Percentiles rank a stretch among this genome's conserved stretches.
Evolutionary conservation across 2,329 filamentous ascomycete genomes (phyloP).

Genomic region (Massarina eburnea): DNA sequence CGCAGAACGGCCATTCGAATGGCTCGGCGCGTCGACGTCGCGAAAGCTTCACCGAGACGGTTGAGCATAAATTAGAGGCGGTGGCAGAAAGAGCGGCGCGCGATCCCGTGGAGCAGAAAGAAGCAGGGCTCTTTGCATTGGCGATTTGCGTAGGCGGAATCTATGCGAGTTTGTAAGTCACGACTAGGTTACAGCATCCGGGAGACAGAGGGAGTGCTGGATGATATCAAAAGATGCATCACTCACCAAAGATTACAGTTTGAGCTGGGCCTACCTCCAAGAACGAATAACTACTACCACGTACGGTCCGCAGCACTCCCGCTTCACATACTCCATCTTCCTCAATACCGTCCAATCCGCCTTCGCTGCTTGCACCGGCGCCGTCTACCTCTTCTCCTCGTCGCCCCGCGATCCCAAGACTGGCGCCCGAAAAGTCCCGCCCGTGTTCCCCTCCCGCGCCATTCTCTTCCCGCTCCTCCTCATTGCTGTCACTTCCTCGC

Average conservation of each 20-base stretch:
- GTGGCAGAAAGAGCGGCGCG: constrained; percentile 34
- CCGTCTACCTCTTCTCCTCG: constrained; percentile 71
- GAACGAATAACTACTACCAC: constrained; percentile 94
- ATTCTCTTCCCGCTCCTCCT: constrained; percentile 80
- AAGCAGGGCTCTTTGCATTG: constrained; percentile 70
- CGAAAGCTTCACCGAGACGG: constrained; percentile 25
- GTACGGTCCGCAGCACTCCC: constrained; percentile 65
- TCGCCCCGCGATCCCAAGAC: constrained; percentile 55
- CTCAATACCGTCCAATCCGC: constrained; percentile 94
- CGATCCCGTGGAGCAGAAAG: constrained; percentile 37
- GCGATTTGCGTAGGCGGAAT: constrained; percentile 90
- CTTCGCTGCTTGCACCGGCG: constrained; percentile 82
- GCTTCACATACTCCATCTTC: constrained; percentile 92
- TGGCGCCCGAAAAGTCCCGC: constrained; percentile 36
- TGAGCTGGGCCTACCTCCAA: constrained; percentile 96
- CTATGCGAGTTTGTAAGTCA: constrained; percentile 85
- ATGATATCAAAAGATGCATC: background rate
- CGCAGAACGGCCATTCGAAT: constrained; percentile 24
- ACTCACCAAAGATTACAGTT: constrained; percentile 47
- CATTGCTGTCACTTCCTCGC: constrained; percentile 82
- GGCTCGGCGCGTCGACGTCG: constrained; percentile 23
- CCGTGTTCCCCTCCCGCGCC: constrained; percentile 73
- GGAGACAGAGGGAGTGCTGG: background rate
- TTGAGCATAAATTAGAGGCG: constrained; percentile 35
- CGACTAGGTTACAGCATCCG: background rate